Evolutionary conservation across 306 rosid genomes (phyloP).

Genomic region (Fragaria nilgerrensis): DNA sequence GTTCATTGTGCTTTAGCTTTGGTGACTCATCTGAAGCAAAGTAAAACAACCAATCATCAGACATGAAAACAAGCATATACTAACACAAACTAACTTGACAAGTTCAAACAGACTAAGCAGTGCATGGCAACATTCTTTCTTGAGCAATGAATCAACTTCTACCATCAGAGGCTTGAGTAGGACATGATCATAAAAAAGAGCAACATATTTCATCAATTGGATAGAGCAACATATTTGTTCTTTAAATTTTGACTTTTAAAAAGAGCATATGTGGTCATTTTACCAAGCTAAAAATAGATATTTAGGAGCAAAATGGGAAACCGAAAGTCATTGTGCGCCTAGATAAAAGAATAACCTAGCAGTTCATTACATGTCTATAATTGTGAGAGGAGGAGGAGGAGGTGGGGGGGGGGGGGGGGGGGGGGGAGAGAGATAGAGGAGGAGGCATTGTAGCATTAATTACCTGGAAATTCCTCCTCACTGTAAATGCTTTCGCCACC

Average conservation of each 20-base stretch:
- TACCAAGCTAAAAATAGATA: neutral
- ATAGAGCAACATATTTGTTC: neutral
- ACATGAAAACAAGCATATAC: neutral
- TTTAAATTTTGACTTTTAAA: neutral
- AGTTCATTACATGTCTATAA: neutral
- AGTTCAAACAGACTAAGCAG: neutral
- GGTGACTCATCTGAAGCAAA: slow-evolving; percentile 73
- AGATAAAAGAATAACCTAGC: neutral
- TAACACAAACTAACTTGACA: neutral
- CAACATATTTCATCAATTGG: neutral
- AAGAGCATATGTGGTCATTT: neutral
- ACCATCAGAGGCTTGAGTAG: neutral
- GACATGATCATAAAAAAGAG: neutral
- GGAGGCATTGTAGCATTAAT: slow-evolving; percentile 15
- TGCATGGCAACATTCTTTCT: neutral
- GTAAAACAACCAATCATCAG: neutral
- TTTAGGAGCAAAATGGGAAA: neutral
- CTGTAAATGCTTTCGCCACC: slow-evolving; percentile 97
- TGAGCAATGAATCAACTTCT: neutral
- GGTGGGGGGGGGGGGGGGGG: too few relatives aligned
- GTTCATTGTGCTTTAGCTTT: slow-evolving; percentile 70
- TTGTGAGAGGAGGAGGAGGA: neutral
- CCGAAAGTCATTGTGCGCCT: neutral
- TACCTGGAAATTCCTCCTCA: slow-evolving; percentile 78
- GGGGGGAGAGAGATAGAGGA: neutral